phyloP scores from a whole-genome alignment of 345 rosid genomes.

The Pistacia atlantica region DNA sequence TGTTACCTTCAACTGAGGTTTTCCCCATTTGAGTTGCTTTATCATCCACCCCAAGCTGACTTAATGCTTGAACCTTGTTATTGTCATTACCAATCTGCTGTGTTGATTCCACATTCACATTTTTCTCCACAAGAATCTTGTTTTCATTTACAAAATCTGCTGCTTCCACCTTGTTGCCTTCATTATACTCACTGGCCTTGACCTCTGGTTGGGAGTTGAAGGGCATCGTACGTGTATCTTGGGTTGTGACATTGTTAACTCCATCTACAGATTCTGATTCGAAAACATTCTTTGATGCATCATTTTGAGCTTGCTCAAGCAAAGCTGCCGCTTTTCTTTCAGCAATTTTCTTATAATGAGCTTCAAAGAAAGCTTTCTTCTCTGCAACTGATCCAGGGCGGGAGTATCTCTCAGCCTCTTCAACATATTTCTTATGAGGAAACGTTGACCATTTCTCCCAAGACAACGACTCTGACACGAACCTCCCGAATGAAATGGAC shows the following conservation, averaged over 20 bases:
- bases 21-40: slow-evolving; percentile 39
- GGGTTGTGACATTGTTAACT: slow-evolving; percentile 12
- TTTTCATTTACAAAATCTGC: slow-evolving; percentile 12
- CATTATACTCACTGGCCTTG: slow-evolving; percentile 18
- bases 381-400: slow-evolving; percentile 87
- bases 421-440: slow-evolving; percentile 71
- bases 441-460: slow-evolving; percentile 96
- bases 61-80: slow-evolving; percentile 16
- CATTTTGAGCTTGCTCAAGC: slow-evolving; percentile 53
- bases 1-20: slow-evolving; percentile 52
- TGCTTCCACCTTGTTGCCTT: slow-evolving; percentile 19
- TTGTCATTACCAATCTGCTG: slow-evolving; percentile 14
- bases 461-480: slow-evolving; percentile 75
- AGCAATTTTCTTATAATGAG: slow-evolving; percentile 78
- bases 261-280: slow-evolving; percentile 24
- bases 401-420: slow-evolving; percentile 77
- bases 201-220: slow-evolving; percentile 14
- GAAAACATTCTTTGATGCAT: slow-evolving; percentile 15
- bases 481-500: slow-evolving; percentile 92
- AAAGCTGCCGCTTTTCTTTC: slow-evolving; percentile 78
- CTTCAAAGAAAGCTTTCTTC: slow-evolving; percentile 89
- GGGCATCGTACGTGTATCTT: slow-evolving; percentile 12
- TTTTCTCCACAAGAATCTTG: slow-evolving; percentile 26
- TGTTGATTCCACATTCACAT: slow-evolving; percentile 20
- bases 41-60: slow-evolving; percentile 15